Conservation (phyloP, 768 basidiomycete species). For the Gyrodon lividus region DNA sequence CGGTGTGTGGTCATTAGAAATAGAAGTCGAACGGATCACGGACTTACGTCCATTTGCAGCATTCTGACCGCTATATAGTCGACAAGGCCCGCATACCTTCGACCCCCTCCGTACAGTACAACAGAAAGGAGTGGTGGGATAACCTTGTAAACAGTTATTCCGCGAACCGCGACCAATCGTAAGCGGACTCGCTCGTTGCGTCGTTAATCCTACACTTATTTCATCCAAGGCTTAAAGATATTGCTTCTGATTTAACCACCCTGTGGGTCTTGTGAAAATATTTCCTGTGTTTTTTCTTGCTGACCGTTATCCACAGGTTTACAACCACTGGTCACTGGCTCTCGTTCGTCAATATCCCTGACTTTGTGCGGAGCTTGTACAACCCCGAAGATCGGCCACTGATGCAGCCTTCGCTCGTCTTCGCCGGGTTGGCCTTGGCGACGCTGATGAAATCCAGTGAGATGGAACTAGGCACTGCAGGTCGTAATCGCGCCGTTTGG, state of each 20-base stretch:
- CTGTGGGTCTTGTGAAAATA: slow-evolving; percentile 40
- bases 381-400: slow-evolving; percentile 49
- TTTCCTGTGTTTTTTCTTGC: neutral
- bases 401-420: slow-evolving; percentile 72
- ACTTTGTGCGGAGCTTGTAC: slow-evolving; percentile 52
- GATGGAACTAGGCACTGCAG: slow-evolving; percentile 50
- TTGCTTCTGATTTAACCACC: slow-evolving; percentile 48
- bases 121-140: slow-evolving; percentile 48
- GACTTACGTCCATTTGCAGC: slow-evolving; percentile 20
- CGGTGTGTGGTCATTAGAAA: slow-evolving; percentile 20
- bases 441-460: slow-evolving; percentile 73
- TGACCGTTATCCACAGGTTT: slow-evolving; percentile 45
- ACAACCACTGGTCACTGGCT: slow-evolving; percentile 63
- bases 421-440: slow-evolving; percentile 67
- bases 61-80: slow-evolving; percentile 24
- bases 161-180: slow-evolving; percentile 43
- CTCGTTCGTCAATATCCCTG: slow-evolving; percentile 61
- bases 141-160: slow-evolving; percentile 44
- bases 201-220: slow-evolving; percentile 2
- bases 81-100: slow-evolving; percentile 29
- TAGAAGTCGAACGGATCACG: neutral
- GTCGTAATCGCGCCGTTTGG: slow-evolving; percentile 57
- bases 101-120: slow-evolving; percentile 32
- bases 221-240: slow-evolving; percentile 43
- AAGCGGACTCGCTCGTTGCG: slow-evolving; percentile 9